A percentile compares a stretch with the other conserved stretches of the same genome.
These are phyloP conservation scores for Dicorynia guianensis DNA, from an alignment of 306 rosid species.

Conservation along the genomic window DNA sequence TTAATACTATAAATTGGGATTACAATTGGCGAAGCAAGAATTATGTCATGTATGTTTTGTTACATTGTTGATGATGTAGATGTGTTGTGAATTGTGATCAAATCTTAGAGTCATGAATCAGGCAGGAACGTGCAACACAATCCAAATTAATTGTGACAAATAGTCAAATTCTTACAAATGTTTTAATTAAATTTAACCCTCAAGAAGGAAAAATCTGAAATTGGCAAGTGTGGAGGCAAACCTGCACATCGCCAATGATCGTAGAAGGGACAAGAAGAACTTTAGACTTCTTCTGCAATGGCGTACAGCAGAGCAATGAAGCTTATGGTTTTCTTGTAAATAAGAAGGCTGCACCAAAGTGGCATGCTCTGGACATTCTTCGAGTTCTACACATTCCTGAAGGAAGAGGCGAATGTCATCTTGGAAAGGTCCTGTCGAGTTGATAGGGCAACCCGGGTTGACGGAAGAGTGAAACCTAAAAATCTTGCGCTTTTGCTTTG, in stretches of 20 bases:
- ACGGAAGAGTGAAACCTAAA: constrained; percentile 66
- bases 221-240: neutral
- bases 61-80: no score
- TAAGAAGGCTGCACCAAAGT: constrained; percentile 75
- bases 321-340: constrained; percentile 60
- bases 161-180: no score
- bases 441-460: constrained; percentile 61
- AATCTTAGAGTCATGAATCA: no score
- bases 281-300: constrained; percentile 66
- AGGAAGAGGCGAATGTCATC: constrained; percentile 73
- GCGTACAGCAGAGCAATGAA: constrained; percentile 72
- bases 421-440: constrained; percentile 61
- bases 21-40: no score
- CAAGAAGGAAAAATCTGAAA: neutral
- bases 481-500: constrained; percentile 68
- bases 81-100: no score
- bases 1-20: no score
- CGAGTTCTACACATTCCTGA: constrained; percentile 66
- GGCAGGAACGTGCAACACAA: no score
- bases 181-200: neutral
- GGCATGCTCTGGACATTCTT: constrained; percentile 68
- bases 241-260: constrained; percentile 88
- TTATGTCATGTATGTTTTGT: no score
- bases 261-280: constrained; percentile 65
- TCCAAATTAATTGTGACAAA: no score